phyloP scores from a whole-genome alignment of 2,329 filamentous ascomycete genomes.

The Arthrobotrys sphaeroides region DNA sequence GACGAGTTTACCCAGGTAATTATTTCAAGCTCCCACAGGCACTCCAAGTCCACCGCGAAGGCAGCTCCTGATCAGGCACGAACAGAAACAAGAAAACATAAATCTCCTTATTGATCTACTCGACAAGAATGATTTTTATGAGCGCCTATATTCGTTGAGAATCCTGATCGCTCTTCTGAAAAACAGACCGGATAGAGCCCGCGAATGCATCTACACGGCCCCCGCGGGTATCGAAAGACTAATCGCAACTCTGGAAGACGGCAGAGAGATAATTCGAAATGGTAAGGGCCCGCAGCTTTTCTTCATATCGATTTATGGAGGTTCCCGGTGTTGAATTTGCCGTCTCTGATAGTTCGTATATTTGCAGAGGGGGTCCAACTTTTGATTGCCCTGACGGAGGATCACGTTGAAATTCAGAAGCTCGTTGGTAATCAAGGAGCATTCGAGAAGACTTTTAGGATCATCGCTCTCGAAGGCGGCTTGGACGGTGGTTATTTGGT shows the following conservation, averaged over 20 bases:
- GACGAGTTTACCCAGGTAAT: slow-evolving; percentile 92
- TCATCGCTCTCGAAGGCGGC: slow-evolving; percentile 83
- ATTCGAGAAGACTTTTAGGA: slow-evolving; percentile 83
- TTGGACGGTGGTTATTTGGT: slow-evolving; percentile 86
- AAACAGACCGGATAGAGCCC: slow-evolving; percentile 87
- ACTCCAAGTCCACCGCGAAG: neutral
- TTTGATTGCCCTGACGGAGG: slow-evolving; percentile 85
- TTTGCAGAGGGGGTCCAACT: slow-evolving; percentile 78
- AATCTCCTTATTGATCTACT: slow-evolving; percentile 88
- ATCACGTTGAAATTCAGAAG: slow-evolving; percentile 89
- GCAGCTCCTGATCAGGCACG: neutral
- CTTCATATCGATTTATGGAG: neutral
- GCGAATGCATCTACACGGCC: slow-evolving; percentile 91
- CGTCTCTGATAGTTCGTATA: slow-evolving; percentile 52
- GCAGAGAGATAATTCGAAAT: slow-evolving; percentile 85
- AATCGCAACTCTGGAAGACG: slow-evolving; percentile 83
- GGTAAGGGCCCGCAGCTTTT: slow-evolving; percentile 60
- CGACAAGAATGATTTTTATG: slow-evolving; percentile 87
- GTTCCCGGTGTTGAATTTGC: slow-evolving; percentile 37
- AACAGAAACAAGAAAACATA: slow-evolving; percentile 86
- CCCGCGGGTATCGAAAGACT: slow-evolving; percentile 87
- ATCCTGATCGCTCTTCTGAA: slow-evolving; percentile 85
- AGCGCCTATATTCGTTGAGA: slow-evolving; percentile 88
- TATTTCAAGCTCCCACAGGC: neutral
- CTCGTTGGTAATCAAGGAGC: slow-evolving; percentile 94